phyloP scores from a whole-genome alignment of 2,329 filamentous ascomycete species.

The Epichloe amarillans region DNA sequence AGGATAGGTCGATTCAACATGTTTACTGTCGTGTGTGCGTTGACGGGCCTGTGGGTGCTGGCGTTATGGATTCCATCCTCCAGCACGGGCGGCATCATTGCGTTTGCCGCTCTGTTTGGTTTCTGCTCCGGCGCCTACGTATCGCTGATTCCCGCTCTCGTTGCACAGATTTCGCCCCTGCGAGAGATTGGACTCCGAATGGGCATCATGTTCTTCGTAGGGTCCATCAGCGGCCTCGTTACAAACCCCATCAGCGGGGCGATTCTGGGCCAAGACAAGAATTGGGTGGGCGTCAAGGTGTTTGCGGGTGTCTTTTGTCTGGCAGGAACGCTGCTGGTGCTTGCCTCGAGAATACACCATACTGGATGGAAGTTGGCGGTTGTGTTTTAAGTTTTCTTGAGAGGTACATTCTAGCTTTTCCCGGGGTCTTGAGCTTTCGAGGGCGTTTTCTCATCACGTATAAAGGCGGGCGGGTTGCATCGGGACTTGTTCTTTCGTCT shows the following conservation, averaged over 20 bases:
- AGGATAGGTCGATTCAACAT: constrained; percentile 26
- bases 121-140: constrained; percentile 29
- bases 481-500: no score
- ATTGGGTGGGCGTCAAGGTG: constrained; percentile 23
- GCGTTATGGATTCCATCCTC: constrained; percentile 1
- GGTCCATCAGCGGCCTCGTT: constrained; percentile 41
- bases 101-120: constrained; percentile 28
- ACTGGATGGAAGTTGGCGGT: constrained; percentile 14
- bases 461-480: no score
- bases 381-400: constrained; percentile 11
- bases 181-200: constrained; percentile 18
- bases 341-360: constrained; percentile 13
- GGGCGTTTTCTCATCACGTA: no score
- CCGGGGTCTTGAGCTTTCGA: no score
- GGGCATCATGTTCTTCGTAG: constrained; percentile 34
- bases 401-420: no score
- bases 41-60: constrained; percentile 2
- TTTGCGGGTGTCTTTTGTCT: constrained; percentile 22
- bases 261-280: constrained; percentile 16
- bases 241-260: constrained; percentile 44
- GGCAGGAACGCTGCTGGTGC: constrained; percentile 15
- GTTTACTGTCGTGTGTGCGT: constrained; percentile 26
- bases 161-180: constrained; percentile 32
- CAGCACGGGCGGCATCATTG: constrained; percentile 24
- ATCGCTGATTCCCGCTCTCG: constrained; percentile 23